These are phyloP conservation scores for Trypanosoma platydactyli DNA, from an alignment of 208 protist genomes.

Conservation along the genomic window DNA sequence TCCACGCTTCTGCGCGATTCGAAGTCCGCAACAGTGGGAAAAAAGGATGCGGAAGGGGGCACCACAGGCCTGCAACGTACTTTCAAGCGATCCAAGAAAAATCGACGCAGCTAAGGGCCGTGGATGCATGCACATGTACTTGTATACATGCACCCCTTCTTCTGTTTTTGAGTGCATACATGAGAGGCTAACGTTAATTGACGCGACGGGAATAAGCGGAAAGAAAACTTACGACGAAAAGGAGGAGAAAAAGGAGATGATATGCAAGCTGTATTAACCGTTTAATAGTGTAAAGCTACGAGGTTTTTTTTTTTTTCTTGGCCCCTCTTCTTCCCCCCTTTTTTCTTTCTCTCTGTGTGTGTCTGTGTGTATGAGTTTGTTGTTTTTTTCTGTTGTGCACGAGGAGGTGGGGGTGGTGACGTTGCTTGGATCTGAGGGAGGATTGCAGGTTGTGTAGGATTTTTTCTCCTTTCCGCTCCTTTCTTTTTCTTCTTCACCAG, in stretches of 20 bases:
- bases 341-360: no score
- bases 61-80: conserved; percentile 66
- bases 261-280: background rate
- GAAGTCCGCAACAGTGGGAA: conserved; percentile 42
- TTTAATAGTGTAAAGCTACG: background rate
- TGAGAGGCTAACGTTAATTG: background rate
- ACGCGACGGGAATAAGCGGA: background rate
- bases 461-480: conserved; percentile 13
- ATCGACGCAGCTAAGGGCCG: conserved; percentile 22
- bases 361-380: no score
- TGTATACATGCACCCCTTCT: no score
- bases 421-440: background rate
- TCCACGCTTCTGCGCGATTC: conserved; percentile 74
- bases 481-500: conserved; percentile 9
- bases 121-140: conserved; percentile 16
- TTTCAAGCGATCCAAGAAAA: conserved; percentile 78
- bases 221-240: conserved; percentile 4
- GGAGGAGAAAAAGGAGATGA: background rate
- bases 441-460: background rate
- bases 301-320: background rate
- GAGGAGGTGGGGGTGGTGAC: background rate
- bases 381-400: background rate
- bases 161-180: background rate
- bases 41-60: conserved; percentile 17
- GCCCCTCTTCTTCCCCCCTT: no score